Base-by-base conservation (phyloP, 257 asterid species). In the Phtheirospermum japonicum region DNA sequence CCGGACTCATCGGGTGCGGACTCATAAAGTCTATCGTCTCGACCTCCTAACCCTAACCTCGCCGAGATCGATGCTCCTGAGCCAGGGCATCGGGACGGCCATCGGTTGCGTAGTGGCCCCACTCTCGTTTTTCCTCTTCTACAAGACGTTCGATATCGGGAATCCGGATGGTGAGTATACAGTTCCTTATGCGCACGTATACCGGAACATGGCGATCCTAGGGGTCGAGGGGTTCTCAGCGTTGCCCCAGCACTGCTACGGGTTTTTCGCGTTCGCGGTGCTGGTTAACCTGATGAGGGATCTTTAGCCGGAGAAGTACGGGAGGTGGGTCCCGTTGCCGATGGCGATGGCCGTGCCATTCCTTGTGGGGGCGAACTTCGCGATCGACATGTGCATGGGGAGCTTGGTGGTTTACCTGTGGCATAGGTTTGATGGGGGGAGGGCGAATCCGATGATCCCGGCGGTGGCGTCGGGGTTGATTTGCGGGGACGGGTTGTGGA, bases 81-180 rank as follows among this genome's bases (percentile, higher is more conserved):
- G 89, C 64, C 96, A 88, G 59, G 82, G 84, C 7, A 45, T 88
- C 2, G 95, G 96, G 26, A 88, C 95, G 0, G 82, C 71, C 0
- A 64, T 83, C 13, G 96, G 96, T 2, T 88, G 96, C 28, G 30
- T 81, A 13, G 59, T 53, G 59, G 59, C 37, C 59, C 2, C 87
- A 9, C 96, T 94, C 3, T 59, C 80, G 18, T 88, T 88, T 80
- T 75, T 81, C 30, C 39, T 88, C 61, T 88, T 83, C 65, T 88
- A 85, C 66, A 83, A 78, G 70, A 85, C 94, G 0, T 88, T 88
- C 42, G 96, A 88, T 40, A 71, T 88, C 5, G 96, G 96, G 3
- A 85, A 87, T 30, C 95, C 96, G 0, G 46, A 74, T 5, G 85
- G 84, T 3, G 94, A 87, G 46, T 87, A 73, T 18, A 87, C 85